These are phyloP conservation scores for Tulasnella sp. DNA, from an alignment of 768 basidiomycete species.

Conservation along the genomic window DNA sequence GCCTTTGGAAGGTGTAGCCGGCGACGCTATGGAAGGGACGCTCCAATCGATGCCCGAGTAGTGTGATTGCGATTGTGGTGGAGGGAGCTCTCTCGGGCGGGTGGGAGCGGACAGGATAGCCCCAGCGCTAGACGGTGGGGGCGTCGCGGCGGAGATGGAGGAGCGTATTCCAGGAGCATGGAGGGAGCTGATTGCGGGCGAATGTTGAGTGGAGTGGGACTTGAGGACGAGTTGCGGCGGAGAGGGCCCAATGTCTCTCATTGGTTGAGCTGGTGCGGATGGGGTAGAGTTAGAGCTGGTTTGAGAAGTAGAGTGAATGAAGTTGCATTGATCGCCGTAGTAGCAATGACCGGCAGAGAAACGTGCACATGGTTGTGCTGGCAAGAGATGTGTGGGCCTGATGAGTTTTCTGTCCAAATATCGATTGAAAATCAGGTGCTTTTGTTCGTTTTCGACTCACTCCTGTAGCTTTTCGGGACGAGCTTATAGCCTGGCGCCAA, in stretches of 20 bases:
- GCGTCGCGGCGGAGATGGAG: constrained; percentile 5
- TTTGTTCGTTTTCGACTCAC: neutral
- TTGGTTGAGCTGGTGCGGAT: neutral
- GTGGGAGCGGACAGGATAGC: constrained; percentile 6
- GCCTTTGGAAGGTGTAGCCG: constrained; percentile 3
- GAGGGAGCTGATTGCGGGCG: constrained; percentile 3
- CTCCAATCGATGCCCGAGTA: constrained; percentile 9
- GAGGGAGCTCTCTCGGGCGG: constrained; percentile 8
- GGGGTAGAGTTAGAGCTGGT: constrained; percentile 1
- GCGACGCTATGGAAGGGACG: neutral
- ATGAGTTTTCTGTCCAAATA: neutral
- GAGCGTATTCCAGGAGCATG: constrained; percentile 1
- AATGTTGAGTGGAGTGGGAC: constrained; percentile 5
- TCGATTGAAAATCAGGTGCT: neutral
- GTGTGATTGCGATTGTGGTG: constrained; percentile 7
- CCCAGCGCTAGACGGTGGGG: neutral
- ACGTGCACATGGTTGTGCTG: constrained; percentile 11
- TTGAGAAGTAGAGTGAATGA: constrained; percentile 5
- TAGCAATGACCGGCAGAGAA: constrained; percentile 8
- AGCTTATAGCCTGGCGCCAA: constrained; percentile 8
- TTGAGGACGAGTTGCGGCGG: constrained; percentile 7
- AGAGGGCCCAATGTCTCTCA: neutral
- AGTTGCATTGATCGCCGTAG: constrained; percentile 13
- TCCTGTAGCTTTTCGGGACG: constrained; percentile 12
- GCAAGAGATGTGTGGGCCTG: neutral